Evolutionary conservation across 352 stramenopile genomes (phyloP), one percentile per base, ranked within the genome.

Genomic region (Globisporangium orthogonon): DNA sequence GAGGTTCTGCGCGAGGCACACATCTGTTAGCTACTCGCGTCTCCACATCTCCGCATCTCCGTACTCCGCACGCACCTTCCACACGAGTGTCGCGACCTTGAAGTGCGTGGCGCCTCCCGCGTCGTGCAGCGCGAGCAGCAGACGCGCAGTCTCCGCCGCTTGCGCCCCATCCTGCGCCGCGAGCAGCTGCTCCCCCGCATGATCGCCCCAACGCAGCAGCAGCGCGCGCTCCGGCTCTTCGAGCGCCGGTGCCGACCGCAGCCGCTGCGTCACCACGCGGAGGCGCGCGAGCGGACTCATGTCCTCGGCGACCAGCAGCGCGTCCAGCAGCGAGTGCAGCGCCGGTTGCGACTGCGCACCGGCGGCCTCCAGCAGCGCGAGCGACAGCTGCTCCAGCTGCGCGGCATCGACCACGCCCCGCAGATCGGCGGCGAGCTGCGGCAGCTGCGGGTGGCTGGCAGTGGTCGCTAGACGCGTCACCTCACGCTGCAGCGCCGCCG

Each of bases 21-120:
- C 15, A 45, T 37, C 13, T 6, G 3, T 29, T 29, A 50, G 7
- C 40, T 35, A 41, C 29, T 5, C 41, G 41, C 41, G 7, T 0
- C 41, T 10, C 28, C 41, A 23, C 23, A 23, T 23, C 23, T 29
- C 14, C 17, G 14, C 4, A 18, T 23, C 4, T 46, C 23, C 17
- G 7, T 37, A 56, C 3, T 23, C 31, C 5, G 39, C 7, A 5
- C 49, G 35, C 58, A 83, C 73, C 73, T 83, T 83, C 73, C 73
- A 83, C 11, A 78, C 60, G 17, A 83, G 67, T 7, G 73, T 83
- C 64, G 52, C 52, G 10, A 71, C 58, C 52, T 78, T 76, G n/a
- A 83, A 70, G 18, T 71, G 40, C 2, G 37, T 61, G 39, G 45
- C 37, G 2, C 43, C 18, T 11, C 46, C 33, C 2, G 51, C 23